Percentiles rank a stretch among this genome's conserved stretches.
phyloP scores from a whole-genome alignment of 257 asterid species.

The Schizonepeta tenuifolia region DNA sequence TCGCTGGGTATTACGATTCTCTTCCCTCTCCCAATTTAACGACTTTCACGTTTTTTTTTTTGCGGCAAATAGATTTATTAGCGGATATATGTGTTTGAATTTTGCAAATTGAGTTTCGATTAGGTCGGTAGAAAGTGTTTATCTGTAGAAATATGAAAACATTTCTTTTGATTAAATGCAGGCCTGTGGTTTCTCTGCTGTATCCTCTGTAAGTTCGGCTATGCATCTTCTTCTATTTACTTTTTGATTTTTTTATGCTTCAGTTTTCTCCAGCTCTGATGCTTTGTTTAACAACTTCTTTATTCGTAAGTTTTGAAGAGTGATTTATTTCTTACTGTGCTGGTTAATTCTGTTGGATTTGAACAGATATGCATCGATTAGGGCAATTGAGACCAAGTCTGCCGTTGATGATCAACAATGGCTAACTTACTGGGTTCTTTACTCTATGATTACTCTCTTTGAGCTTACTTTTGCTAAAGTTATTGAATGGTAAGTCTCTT shows the following conservation, averaged over 20 bases:
- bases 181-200: constrained; percentile 90
- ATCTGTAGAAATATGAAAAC: background rate
- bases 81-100: background rate
- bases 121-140: background rate
- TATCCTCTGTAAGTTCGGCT: constrained; percentile 86
- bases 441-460: constrained; percentile 94
- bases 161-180: constrained; percentile 42
- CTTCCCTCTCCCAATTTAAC: background rate
- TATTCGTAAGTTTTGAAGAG: background rate
- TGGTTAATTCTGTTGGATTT: constrained; percentile 20
- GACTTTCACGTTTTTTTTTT: background rate
- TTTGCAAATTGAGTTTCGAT: constrained; percentile 9
- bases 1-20: constrained; percentile 63
- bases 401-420: constrained; percentile 96
- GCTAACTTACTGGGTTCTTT: constrained; percentile 98
- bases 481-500: constrained; percentile 73
- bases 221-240: background rate
- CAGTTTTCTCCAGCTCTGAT: too few species aligned
- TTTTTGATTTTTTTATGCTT: too few species aligned
- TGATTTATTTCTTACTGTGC: background rate
- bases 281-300: too few species aligned
- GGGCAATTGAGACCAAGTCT: constrained; percentile 93
- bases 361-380: constrained; percentile 87
- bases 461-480: constrained; percentile 92
- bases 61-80: background rate